Evolutionary conservation across 2,329 filamentous ascomycete genomes (phyloP).

Genomic region (Colletotrichum lini): DNA sequence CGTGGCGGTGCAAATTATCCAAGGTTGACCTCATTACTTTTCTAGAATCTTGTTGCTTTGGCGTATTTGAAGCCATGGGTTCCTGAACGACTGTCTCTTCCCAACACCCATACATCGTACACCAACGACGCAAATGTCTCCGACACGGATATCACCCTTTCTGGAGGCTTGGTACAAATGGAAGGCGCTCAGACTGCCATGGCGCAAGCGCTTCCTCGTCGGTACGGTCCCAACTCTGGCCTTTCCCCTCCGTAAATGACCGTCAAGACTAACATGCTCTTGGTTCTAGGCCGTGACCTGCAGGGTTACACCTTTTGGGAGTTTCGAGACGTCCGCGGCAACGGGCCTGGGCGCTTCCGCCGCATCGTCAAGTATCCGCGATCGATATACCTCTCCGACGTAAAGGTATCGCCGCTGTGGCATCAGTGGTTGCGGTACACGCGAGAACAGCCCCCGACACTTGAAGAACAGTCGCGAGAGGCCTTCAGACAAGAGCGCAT

Average conservation of each 20-base stretch:
- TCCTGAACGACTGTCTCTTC: slow-evolving; percentile 22
- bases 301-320: slow-evolving; percentile 79
- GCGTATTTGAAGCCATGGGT: slow-evolving; percentile 27
- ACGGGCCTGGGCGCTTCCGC: slow-evolving; percentile 63
- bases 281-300: slow-evolving; percentile 70
- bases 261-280: slow-evolving; percentile 21
- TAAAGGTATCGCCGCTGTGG: slow-evolving; percentile 74
- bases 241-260: neutral
- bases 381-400: slow-evolving; percentile 67
- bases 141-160: slow-evolving; percentile 41
- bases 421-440: slow-evolving; percentile 79
- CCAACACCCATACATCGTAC: slow-evolving; percentile 4
- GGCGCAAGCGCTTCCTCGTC: slow-evolving; percentile 74
- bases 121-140: slow-evolving; percentile 25
- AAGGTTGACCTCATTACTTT: slow-evolving; percentile 44
- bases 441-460: slow-evolving; percentile 66
- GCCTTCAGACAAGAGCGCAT: slow-evolving; percentile 66
- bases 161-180: slow-evolving; percentile 68
- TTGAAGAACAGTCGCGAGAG: slow-evolving; percentile 71
- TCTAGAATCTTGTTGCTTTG: slow-evolving; percentile 6
- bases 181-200: slow-evolving; percentile 74
- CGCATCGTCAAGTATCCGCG: slow-evolving; percentile 74
- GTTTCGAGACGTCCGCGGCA: slow-evolving; percentile 67
- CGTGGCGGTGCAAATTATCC: slow-evolving; percentile 43
- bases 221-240: slow-evolving; percentile 58